Percentiles rank a stretch among this genome's conserved stretches.
These are phyloP conservation scores for Raphidocelis subcapitata DNA, from an alignment of 139 green algal species.

Conservation along the genomic window DNA sequence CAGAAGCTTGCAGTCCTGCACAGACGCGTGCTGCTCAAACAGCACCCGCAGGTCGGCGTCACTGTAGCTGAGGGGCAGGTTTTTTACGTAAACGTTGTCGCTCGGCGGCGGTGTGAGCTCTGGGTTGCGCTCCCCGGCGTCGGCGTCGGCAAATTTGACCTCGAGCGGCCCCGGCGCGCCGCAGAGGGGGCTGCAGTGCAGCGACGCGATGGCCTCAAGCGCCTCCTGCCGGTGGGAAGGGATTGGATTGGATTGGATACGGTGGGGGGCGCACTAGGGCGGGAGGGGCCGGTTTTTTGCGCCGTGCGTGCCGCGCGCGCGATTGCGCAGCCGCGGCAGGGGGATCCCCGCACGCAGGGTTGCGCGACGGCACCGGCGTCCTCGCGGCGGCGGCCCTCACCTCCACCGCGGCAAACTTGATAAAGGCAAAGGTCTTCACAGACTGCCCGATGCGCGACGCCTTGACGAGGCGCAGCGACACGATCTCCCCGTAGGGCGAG, in stretches of 20 bases:
- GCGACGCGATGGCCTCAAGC: constrained; percentile 21
- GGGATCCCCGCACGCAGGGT: too few species aligned
- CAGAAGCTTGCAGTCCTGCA: constrained; percentile 48
- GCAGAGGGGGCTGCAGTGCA: constrained; percentile 26
- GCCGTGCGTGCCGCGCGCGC: too few species aligned
- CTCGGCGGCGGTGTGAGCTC: constrained; percentile 24
- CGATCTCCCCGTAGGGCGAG: constrained; percentile 44
- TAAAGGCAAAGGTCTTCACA: constrained; percentile 33
- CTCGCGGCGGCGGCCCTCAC: too few species aligned
- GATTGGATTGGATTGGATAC: too few species aligned
- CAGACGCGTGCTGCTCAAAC: constrained; percentile 33
- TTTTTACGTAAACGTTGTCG: constrained; percentile 41
- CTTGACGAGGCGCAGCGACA: constrained; percentile 8
- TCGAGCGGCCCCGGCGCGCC: constrained; percentile 17
- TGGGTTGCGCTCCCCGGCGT: constrained; percentile 22
- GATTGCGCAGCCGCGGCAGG: too few species aligned
- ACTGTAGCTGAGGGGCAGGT: constrained; percentile 25
- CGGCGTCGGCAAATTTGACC: constrained; percentile 14
- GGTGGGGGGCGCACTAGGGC: too few species aligned
- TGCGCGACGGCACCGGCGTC: too few species aligned
- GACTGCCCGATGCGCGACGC: background rate
- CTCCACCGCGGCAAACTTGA: constrained; percentile 20
- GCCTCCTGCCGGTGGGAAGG: constrained; percentile 1
- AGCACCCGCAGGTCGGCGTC: constrained; percentile 35
- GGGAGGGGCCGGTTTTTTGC: too few species aligned